Evolutionary conservation across 164 flowering plant species (phyloP).

Genomic region (Vitis cinerea): DNA sequence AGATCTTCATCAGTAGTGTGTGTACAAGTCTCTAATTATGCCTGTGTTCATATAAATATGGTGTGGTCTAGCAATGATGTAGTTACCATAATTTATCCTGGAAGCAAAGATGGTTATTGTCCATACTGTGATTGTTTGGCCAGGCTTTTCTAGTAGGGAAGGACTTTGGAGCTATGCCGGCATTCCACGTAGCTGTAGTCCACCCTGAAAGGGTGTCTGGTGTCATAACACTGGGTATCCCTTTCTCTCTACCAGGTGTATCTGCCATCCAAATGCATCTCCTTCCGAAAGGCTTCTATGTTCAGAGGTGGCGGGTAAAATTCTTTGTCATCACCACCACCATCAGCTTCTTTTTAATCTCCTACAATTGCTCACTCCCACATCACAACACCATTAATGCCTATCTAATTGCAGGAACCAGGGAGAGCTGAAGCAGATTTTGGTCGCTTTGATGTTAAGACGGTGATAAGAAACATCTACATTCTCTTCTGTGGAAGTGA

Average conservation of each 20-base stretch:
- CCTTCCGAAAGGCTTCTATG: conserved; percentile 62
- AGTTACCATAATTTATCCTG: neutral
- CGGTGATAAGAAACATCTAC: conserved; percentile 52
- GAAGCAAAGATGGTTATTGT: conserved; percentile 6
- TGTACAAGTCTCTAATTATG: too few species aligned
- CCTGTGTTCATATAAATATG: too few species aligned
- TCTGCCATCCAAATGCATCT: conserved; percentile 3
- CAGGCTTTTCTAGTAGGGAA: conserved; percentile 56
- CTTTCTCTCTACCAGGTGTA: conserved; percentile 36
- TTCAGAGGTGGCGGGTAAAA: conserved; percentile 45
- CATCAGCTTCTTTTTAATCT: neutral
- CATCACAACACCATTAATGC: neutral
- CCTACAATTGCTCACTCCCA: neutral
- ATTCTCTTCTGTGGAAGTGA: conserved; percentile 54
- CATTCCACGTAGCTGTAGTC: conserved; percentile 24
- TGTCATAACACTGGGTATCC: conserved; percentile 44
- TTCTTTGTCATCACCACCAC: neutral
- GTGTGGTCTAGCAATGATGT: neutral
- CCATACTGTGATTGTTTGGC: conserved; percentile 6
- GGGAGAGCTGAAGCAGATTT: conserved; percentile 63
- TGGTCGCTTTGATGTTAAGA: conserved; percentile 43
- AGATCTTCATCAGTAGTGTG: too few species aligned
- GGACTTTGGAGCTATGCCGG: conserved; percentile 53
- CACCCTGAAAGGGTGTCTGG: conserved; percentile 52
- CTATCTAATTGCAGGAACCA: conserved; percentile 31